These are phyloP conservation scores for Yamadazyma sp. DNA, from an alignment of 1,139 yeast genomes.

Conservation along the genomic window DNA sequence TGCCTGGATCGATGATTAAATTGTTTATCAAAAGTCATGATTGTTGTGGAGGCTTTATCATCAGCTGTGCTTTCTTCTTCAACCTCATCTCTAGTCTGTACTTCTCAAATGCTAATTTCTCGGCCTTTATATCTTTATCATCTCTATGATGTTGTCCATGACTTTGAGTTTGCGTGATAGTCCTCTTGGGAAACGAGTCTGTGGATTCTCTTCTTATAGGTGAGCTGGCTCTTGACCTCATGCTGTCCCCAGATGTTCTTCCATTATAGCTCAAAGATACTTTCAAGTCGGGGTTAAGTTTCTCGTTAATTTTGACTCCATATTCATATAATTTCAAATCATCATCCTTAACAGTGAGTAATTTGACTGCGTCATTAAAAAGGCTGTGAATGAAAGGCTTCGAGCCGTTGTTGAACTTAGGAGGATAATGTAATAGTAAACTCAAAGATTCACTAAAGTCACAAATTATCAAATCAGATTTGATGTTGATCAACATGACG, in stretches of 20 bases:
- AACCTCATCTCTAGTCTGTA: slow-evolving; percentile 43
- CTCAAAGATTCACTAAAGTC: slow-evolving; percentile 67
- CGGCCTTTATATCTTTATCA: slow-evolving; percentile 19
- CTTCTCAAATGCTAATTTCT: slow-evolving; percentile 45
- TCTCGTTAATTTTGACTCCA: slow-evolving; percentile 37
- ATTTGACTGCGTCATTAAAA: slow-evolving; percentile 30
- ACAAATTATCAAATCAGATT: slow-evolving; percentile 47
- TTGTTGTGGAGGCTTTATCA: neutral
- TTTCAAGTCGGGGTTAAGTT: slow-evolving; percentile 37
- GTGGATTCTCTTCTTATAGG: neutral
- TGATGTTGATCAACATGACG: slow-evolving; percentile 50
- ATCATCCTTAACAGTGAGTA: slow-evolving; percentile 28
- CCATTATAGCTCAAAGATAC: slow-evolving; percentile 32
- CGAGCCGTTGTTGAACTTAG: slow-evolving; percentile 14
- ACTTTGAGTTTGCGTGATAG: neutral
- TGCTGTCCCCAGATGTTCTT: slow-evolving; percentile 13
- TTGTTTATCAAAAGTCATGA: too few species aligned
- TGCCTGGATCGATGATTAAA: too few species aligned
- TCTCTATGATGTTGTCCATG: too few species aligned
- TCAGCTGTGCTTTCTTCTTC: slow-evolving; percentile 42
- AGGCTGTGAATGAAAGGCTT: slow-evolving; percentile 24
- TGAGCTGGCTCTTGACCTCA: slow-evolving; percentile 1
- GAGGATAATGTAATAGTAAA: slow-evolving; percentile 60
- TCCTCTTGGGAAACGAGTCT: slow-evolving; percentile 1
- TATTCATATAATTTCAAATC: slow-evolving; percentile 43